Percentiles rank a stretch among this genome's conserved stretches.
phyloP scores from a whole-genome alignment of 176 grass and related monocot genomes.

The Triticum turgidum region DNA sequence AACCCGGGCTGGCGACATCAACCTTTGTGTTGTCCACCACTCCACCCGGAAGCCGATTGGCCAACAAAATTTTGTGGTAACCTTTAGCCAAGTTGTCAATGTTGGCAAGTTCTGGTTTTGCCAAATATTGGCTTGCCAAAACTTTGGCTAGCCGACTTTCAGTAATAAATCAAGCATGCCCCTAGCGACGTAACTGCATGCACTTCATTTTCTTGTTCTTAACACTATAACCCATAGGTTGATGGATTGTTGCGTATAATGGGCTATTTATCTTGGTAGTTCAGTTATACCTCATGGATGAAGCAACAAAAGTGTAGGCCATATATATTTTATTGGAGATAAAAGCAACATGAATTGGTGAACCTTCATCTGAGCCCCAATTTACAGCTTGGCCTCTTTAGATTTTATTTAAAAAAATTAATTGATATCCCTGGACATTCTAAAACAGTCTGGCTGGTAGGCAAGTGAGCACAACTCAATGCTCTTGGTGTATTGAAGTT shows the following conservation, averaged over 20 bases:
- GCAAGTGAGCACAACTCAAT: neutral
- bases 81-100: neutral
- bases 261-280: neutral
- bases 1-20: too few relatives aligned
- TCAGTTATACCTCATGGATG: neutral
- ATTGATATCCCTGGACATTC: neutral
- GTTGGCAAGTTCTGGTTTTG: neutral
- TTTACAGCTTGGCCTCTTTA: neutral
- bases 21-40: too few relatives aligned
- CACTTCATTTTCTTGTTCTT: neutral
- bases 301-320: neutral
- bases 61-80: neutral
- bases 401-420: neutral
- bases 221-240: neutral
- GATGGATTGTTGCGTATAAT: constrained; percentile 9
- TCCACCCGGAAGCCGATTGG: neutral
- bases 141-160: neutral
- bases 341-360: neutral
- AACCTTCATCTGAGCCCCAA: neutral
- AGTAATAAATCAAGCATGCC: neutral
- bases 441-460: neutral
- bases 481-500: neutral
- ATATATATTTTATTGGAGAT: neutral
- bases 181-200: neutral
- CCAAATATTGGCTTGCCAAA: neutral